Evolutionary conservation across 192 early-diverging fungal species (phyloP).

Genomic region (Chytriomyces hyalinus): DNA sequence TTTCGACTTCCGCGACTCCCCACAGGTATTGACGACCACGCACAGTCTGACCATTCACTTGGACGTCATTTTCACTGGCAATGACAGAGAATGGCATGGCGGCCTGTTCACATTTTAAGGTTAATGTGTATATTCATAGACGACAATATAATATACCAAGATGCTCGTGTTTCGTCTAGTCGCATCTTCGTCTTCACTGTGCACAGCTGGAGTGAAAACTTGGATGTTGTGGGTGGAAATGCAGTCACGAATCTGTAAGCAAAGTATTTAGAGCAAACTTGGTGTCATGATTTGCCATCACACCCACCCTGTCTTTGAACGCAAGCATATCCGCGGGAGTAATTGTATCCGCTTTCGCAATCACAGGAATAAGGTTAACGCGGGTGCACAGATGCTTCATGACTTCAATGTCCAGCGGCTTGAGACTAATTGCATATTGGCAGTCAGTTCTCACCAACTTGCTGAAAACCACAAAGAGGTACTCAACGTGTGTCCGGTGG

Average conservation of each 20-base stretch:
- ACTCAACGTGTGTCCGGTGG: slow-evolving; percentile 90
- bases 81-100: slow-evolving; percentile 98
- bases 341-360: slow-evolving; percentile 98
- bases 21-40: slow-evolving; percentile 97
- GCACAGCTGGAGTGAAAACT: slow-evolving; percentile 86
- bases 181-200: slow-evolving; percentile 81
- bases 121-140: slow-evolving; percentile 21
- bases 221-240: slow-evolving; percentile 91
- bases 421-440: slow-evolving; percentile 54
- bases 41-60: slow-evolving; percentile 83
- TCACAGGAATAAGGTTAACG: slow-evolving; percentile 96
- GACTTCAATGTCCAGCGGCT: slow-evolving; percentile 93
- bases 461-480: not conserved
- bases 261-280: not conserved
- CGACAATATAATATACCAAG: slow-evolving; percentile 45
- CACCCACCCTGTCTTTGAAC: slow-evolving; percentile 91
- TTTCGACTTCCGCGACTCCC: slow-evolving; percentile 99
- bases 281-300: not conserved
- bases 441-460: not conserved
- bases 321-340: slow-evolving; percentile 86
- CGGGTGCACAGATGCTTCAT: slow-evolving; percentile 97
- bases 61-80: slow-evolving; percentile 87
- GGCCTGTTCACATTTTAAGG: slow-evolving; percentile 43
- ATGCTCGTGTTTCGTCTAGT: slow-evolving; percentile 82
- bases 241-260: slow-evolving; percentile 79